Evolutionary conservation across 2,329 filamentous ascomycete species (phyloP).

Genomic region (Penicillium sp.): DNA sequence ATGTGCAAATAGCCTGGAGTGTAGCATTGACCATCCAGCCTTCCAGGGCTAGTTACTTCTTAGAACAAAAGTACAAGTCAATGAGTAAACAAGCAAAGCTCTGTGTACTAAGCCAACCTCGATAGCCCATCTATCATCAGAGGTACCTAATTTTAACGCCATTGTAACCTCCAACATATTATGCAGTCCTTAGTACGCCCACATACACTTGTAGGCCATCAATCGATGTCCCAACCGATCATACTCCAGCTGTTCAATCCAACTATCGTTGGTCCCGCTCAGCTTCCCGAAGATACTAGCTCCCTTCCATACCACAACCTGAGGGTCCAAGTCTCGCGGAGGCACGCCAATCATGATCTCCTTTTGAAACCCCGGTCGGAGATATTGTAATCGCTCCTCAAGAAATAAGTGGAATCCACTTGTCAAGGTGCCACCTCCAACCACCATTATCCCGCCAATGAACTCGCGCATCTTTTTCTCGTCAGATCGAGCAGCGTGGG

Average conservation of each 20-base stretch:
- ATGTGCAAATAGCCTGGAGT: no score
- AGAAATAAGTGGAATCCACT: conserved; percentile 74
- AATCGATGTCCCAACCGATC: conserved; percentile 76
- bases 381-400: conserved; percentile 70
- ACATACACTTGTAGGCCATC: conserved; percentile 74
- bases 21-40: no score
- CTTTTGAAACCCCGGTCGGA: conserved; percentile 58
- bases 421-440: conserved; percentile 77
- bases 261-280: conserved; percentile 80
- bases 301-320: conserved; percentile 97
- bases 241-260: conserved; percentile 84
- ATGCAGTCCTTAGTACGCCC: conserved; percentile 46
- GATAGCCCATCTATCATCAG: no score
- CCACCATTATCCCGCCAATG: conserved; percentile 81
- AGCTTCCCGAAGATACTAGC: conserved; percentile 93
- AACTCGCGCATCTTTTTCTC: conserved; percentile 91
- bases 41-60: no score
- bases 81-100: no score
- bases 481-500: conserved; percentile 78
- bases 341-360: conserved; percentile 61
- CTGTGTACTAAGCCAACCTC: no score
- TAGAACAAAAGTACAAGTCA: no score
- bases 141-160: neutral
- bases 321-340: conserved; percentile 91
- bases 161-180: neutral